Conservation (phyloP, 2,329 filamentous ascomycete genomes). For the Bipolaris cookei region DNA sequence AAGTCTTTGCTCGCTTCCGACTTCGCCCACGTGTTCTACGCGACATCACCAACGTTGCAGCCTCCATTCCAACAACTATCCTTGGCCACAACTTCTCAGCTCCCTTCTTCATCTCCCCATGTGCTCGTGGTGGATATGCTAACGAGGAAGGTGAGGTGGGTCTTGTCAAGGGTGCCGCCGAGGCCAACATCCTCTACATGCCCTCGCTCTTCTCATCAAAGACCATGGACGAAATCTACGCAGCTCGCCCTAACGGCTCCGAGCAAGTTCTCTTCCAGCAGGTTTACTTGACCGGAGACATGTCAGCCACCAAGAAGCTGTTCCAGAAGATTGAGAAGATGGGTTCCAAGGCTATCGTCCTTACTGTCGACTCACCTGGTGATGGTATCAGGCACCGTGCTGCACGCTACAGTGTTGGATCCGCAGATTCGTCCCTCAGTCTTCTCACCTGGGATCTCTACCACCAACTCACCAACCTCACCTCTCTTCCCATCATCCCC, state of each 20-base stretch:
- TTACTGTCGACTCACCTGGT: conserved; percentile 52
- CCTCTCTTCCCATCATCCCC: conserved; percentile 47
- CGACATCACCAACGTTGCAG: conserved; percentile 55
- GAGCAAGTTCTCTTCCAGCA: conserved; percentile 51
- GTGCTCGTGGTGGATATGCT: conserved; percentile 49
- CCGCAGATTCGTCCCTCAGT: conserved; percentile 39
- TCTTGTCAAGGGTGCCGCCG: conserved; percentile 58
- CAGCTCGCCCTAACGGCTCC: conserved; percentile 12
- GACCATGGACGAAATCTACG: conserved; percentile 27
- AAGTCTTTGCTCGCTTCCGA: conserved; percentile 59
- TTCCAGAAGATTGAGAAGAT: conserved; percentile 41
- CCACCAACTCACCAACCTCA: conserved; percentile 47
- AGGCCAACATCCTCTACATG: conserved; percentile 60
- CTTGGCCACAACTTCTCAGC: conserved; percentile 61
- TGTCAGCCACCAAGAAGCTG: conserved; percentile 38
- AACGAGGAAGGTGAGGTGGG: conserved; percentile 58
- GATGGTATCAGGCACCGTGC: conserved; percentile 49
- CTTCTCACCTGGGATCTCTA: conserved; percentile 46
- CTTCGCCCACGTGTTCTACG: conserved; percentile 58
- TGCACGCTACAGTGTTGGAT: conserved; percentile 41
- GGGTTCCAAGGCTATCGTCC: conserved; percentile 51
- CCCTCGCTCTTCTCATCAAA: conserved; percentile 47
- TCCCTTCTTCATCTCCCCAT: conserved; percentile 63
- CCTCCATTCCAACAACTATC: conserved; percentile 54
- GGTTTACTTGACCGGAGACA: conserved; percentile 48